phyloP scores from a whole-genome alignment of 345 rosid species.

The Populus nigra region DNA sequence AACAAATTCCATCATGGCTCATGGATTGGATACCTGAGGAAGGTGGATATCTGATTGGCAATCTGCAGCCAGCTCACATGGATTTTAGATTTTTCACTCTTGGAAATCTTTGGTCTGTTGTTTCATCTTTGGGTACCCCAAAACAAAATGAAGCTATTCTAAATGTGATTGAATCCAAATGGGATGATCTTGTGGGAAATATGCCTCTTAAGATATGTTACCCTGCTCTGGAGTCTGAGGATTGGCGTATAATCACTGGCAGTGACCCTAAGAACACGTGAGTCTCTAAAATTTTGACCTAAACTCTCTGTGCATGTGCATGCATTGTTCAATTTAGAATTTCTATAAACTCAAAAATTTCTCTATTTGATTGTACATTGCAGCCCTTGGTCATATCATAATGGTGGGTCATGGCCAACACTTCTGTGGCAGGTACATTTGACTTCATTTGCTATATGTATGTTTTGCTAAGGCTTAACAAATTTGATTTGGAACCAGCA shows the following conservation, averaged over 20 bases:
- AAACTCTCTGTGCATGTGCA: background rate
- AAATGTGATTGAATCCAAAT: constrained; percentile 30
- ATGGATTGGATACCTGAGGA: constrained; percentile 38
- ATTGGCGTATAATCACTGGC: constrained; percentile 95
- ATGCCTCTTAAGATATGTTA: constrained; percentile 78
- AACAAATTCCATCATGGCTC: constrained; percentile 34
- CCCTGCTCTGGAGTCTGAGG: constrained; percentile 83
- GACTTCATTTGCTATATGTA: background rate
- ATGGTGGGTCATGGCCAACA: constrained; percentile 97
- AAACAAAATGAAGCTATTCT: constrained; percentile 34
- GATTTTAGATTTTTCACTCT: constrained; percentile 39
- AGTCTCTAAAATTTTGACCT: constrained; percentile 21
- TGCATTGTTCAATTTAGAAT: background rate
- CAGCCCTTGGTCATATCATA: constrained; percentile 99
- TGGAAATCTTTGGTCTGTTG: constrained; percentile 37
- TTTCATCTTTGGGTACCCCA: constrained; percentile 34
- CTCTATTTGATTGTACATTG: constrained; percentile 21
- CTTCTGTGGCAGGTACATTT: constrained; percentile 92
- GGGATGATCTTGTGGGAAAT: constrained; percentile 31
- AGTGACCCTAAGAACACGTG: constrained; percentile 97
- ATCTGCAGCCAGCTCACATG: constrained; percentile 37
- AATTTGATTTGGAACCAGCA: background rate
- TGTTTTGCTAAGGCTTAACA: background rate
- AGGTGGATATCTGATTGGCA: constrained; percentile 32
- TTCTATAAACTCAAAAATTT: background rate